These are phyloP conservation scores for Yamadazyma nakazawae DNA, from an alignment of 805 yeast species.

Conservation along the genomic window DNA sequence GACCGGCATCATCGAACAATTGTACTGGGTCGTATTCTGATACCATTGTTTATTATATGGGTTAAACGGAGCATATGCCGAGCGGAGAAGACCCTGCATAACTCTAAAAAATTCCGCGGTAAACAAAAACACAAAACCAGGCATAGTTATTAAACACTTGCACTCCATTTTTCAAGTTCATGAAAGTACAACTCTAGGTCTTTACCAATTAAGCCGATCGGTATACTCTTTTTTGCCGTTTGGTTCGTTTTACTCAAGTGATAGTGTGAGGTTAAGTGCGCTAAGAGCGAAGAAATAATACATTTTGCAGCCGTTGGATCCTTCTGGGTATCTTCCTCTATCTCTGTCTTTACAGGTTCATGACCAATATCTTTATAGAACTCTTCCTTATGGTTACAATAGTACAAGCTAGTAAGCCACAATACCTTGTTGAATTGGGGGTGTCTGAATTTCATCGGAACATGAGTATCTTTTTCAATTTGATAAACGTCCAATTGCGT, in stretches of 20 bases:
- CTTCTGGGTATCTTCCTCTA: not conserved
- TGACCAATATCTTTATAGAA: conserved; percentile 17
- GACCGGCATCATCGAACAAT: not conserved
- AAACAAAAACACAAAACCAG: not conserved
- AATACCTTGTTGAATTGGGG: conserved; percentile 71
- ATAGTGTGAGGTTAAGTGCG: conserved; percentile 29
- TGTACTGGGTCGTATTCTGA: not conserved
- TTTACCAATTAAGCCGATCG: conserved; percentile 27
- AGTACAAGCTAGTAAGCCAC: conserved; percentile 62
- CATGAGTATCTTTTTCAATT: conserved; percentile 66
- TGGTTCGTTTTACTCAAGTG: conserved; percentile 30
- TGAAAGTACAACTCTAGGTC: conserved; percentile 21
- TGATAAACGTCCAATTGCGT: conserved; percentile 60
- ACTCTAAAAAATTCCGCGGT: not conserved
- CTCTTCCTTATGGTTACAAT: conserved; percentile 23
- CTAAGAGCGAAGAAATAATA: conserved; percentile 8
- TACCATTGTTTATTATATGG: not conserved
- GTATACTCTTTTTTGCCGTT: conserved; percentile 34
- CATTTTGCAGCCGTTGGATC: conserved; percentile 4
- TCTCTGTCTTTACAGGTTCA: not conserved
- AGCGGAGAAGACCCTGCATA: not conserved
- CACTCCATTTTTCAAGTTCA: conserved; percentile 15
- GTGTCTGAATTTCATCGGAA: conserved; percentile 71
- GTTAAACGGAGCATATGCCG: not conserved
- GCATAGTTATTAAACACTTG: not conserved